Evolutionary conservation across 2,329 filamentous ascomycete species (phyloP), one percentile per base, ranked within the genome.

Genomic region (Pestalotiopsis sp.): DNA sequence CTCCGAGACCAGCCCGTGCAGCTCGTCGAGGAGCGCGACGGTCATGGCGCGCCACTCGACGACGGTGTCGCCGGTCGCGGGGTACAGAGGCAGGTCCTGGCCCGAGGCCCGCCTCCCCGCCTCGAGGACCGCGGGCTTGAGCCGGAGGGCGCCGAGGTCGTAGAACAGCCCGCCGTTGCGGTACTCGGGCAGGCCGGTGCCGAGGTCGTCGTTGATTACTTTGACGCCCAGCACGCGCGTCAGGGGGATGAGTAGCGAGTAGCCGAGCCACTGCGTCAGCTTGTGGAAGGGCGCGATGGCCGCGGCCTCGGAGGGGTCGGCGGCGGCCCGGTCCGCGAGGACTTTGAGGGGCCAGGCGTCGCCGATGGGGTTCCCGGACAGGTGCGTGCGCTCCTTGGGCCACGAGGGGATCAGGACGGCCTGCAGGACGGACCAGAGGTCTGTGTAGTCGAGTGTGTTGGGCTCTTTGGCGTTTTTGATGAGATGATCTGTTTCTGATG

Each of bases 201-300:
- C 86, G 6, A 97, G 86, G 70, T 97, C 93, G 1, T 90, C 89
- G 58, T 94, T 93, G 3, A 92, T 90, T 79, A 96, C 96, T 72
- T 94, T 90, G 69, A 97, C 90, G 68, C 92, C 89, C 74, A 97
- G 89, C 25, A 97, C 81, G 72, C 90, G 92, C 68, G 91, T 89
- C 91, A 97, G 97, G 0, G 94, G 94, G 27, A 94, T 91, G 93
- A 97, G 97, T 68, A 98, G 87, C 2, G 94, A 97, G 81, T 97
- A 97, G 64, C 92, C 93, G 68, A 98, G 90, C 95, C 95, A 98
- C 80, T 97, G 94, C 0, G 94, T 97, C 45, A 97, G 87, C 82
- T 97, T 97, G 84, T 98, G 95, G 83, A 97, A 97, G 0, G 94
- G 94, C 12, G 95, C 89, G 75, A 97, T 95, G 73, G 87, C 91